phyloP scores from a whole-genome alignment of 345 rosid genomes.

The Melaleuca quinquenervia region DNA sequence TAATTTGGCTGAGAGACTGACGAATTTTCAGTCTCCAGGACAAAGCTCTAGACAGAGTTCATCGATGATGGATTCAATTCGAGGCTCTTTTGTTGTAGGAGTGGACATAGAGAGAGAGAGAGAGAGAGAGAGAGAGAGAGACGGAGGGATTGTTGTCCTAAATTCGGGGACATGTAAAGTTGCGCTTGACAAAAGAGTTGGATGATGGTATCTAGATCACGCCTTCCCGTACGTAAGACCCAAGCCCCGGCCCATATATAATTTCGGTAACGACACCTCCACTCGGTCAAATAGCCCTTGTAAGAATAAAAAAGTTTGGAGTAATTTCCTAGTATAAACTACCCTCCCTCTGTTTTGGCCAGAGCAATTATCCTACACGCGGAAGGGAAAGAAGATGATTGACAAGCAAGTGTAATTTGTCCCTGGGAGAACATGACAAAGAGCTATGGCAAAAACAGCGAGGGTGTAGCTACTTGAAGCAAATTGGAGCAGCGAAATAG shows the following conservation, averaged over 20 bases:
- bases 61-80: neutral
- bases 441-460: neutral
- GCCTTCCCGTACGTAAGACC: neutral
- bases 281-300: neutral
- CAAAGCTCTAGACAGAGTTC: neutral
- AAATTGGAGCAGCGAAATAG: neutral
- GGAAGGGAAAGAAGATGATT: neutral
- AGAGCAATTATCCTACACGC: neutral
- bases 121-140: neutral
- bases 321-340: neutral
- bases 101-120: neutral
- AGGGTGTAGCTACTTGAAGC: neutral
- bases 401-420: neutral
- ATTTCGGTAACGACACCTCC: neutral
- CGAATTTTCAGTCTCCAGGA: neutral
- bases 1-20: neutral
- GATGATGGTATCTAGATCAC: neutral
- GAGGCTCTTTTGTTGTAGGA: neutral
- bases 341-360: neutral
- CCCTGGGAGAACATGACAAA: neutral
- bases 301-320: neutral
- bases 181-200: neutral
- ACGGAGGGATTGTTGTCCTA: neutral
- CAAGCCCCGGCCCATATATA: neutral
- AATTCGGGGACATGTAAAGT: neutral